Evolutionary conservation across 164 flowering plant genomes (phyloP).

Genomic region (Chimonanthus praecox): DNA sequence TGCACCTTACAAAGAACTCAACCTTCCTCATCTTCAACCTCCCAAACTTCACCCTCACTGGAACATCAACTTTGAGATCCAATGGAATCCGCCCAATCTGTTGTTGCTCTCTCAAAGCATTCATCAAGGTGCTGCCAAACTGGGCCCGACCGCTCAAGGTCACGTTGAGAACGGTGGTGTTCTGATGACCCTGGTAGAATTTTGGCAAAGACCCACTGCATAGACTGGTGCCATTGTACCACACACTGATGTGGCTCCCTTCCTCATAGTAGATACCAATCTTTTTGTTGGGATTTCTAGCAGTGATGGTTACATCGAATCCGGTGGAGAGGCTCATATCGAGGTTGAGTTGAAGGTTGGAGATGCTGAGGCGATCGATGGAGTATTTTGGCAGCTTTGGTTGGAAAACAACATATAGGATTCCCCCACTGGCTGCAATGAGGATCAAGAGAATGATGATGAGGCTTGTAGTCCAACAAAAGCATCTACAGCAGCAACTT

Average conservation of each 20-base stretch:
- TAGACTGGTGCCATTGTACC: conserved; percentile 40
- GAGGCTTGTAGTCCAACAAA: conserved; percentile 56
- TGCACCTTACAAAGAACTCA: conserved; percentile 55
- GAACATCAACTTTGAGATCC: conserved; percentile 47
- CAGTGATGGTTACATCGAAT: conserved; percentile 61
- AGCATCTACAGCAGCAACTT: conserved; percentile 45
- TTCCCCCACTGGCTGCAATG: conserved; percentile 33
- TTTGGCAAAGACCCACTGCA: conserved; percentile 60
- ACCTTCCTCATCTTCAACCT: conserved; percentile 57
- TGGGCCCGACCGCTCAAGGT: conserved; percentile 39
- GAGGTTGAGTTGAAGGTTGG: conserved; percentile 32
- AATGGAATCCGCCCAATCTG: conserved; percentile 58
- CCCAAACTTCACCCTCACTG: conserved; percentile 68
- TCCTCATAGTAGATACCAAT: conserved; percentile 77
- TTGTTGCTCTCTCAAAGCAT: conserved; percentile 35
- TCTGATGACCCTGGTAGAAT: conserved; percentile 84
- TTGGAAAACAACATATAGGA: conserved; percentile 56
- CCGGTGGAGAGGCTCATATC: conserved; percentile 45
- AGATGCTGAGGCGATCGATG: conserved; percentile 40
- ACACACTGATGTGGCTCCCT: conserved; percentile 54
- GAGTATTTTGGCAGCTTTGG: conserved; percentile 80
- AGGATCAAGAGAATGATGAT: conserved; percentile 35
- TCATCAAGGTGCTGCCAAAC: conserved; percentile 34
- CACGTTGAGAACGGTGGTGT: conserved; percentile 56
- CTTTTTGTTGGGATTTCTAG: conserved; percentile 71